phyloP scores from a whole-genome alignment of 768 basidiomycete species.

The Clavaria fumosa region DNA sequence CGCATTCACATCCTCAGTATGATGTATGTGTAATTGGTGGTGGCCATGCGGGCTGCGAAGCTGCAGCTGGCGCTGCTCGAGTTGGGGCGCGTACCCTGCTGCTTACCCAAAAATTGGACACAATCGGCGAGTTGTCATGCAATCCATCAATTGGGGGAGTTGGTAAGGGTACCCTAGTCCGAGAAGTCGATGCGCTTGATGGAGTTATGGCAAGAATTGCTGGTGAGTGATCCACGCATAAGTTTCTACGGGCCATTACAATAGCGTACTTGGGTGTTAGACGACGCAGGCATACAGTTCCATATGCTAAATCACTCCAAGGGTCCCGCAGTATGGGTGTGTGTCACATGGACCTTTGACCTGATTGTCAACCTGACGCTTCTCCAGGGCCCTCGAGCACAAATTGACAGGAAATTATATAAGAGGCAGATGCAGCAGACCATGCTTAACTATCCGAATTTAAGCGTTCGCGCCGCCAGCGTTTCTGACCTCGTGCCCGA shows the following conservation, averaged over 20 bases:
- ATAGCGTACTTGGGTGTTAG: constrained; percentile 21
- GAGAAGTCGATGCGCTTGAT: constrained; percentile 83
- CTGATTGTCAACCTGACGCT: constrained; percentile 1
- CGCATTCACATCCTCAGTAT: constrained; percentile 9
- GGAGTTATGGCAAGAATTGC: constrained; percentile 75
- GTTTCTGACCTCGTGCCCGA: constrained; percentile 70
- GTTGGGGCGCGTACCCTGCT: constrained; percentile 70
- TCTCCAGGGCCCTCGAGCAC: constrained; percentile 72
- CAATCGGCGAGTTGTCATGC: constrained; percentile 73
- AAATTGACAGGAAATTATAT: constrained; percentile 77
- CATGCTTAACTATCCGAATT: constrained; percentile 47
- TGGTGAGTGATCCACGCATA: constrained; percentile 33
- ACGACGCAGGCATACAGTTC: constrained; percentile 82
- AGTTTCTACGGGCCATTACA: background rate
- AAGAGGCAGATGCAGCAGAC: constrained; percentile 66
- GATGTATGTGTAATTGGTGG: constrained; percentile 86
- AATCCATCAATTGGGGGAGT: constrained; percentile 89
- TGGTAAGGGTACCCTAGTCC: constrained; percentile 83
- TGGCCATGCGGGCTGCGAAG: constrained; percentile 89
- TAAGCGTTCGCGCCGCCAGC: constrained; percentile 55
- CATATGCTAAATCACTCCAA: constrained; percentile 74
- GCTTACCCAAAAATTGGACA: constrained; percentile 68
- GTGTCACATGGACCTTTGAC: constrained; percentile 11
- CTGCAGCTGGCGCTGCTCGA: constrained; percentile 73
- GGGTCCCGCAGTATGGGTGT: constrained; percentile 80